Evolutionary conservation across 108 stramenopile genomes (phyloP), one percentile per base, ranked within the genome.

Genomic region (Seminavis robusta): DNA sequence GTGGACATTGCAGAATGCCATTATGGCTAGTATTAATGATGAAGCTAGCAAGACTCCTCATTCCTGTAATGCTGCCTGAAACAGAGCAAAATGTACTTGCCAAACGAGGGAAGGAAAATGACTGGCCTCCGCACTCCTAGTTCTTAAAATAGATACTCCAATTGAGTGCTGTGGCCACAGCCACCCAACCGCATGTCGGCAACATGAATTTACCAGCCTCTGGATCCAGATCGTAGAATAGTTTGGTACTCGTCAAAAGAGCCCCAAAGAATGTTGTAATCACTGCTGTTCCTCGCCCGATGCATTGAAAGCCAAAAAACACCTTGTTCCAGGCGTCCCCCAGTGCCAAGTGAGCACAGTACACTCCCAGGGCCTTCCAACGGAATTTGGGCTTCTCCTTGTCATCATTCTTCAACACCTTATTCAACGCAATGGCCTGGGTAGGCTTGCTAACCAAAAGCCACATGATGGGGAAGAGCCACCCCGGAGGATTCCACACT

Each of bases 391-490:
- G 2, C 47, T 7, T 41, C 40, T 17, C 30, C 29, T 47, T 30
- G 52, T 52, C 24, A 65, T 19, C 10, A 58, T 36, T 33, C 49
- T 21, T 16, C 49, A 77, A 33, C 24, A 64, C 40, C 26, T 56
- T 60, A 29, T 37, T 42, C 6, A 77, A 54, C 1, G 85, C 85
- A 25, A 63, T 46, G 21, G 78, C 44, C 50, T 87, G 85, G 21
- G 86, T 87, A 8, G 86, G 86, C 49, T 87, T 87, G 53, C 74
- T 67, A 13, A 87, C 67, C 54, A 87, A 49, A 33, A 86, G 41
- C 85, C 85, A 86, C 86, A 87, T 87, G 51, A 87, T 78, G 8
- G 86, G 81, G 63, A 87, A 87, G 28, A 81, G 21, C 71, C 73
- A 83, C 33, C 79, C 81, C 17, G 86, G 86, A 9, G 86, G 86